phyloP scores from a whole-genome alignment of 2,329 filamentous ascomycete species.

The Penicillium verrucosum region DNA sequence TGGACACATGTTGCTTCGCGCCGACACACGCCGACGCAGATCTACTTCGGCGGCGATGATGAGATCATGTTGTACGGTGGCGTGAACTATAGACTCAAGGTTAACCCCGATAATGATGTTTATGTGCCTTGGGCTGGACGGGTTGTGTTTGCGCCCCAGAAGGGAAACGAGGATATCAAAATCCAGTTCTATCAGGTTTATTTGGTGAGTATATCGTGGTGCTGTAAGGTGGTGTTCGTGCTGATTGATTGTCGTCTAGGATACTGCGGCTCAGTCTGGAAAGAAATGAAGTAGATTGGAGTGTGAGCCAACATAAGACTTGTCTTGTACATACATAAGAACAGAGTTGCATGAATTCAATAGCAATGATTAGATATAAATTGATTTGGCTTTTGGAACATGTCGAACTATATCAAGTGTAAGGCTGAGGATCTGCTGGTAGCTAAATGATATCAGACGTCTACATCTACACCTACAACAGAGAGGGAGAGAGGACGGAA shows the following conservation, averaged over 20 bases:
- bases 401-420: neutral
- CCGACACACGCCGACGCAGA: constrained; percentile 29
- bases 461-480: constrained; percentile 7
- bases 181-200: constrained; percentile 44
- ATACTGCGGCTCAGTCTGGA: constrained; percentile 34
- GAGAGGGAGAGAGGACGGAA: constrained; percentile 10
- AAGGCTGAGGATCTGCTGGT: neutral
- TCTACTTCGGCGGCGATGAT: constrained; percentile 33
- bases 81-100: constrained; percentile 35
- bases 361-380: neutral
- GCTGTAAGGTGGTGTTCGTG: neutral
- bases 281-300: constrained; percentile 26
- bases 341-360: neutral
- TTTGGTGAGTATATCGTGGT: constrained; percentile 28
- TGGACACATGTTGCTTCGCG: constrained; percentile 38
- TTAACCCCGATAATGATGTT: constrained; percentile 29
- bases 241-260: constrained; percentile 21
- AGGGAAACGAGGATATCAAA: constrained; percentile 25
- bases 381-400: neutral
- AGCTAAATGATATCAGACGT: neutral
- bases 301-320: neutral
- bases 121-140: constrained; percentile 39
- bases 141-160: constrained; percentile 32
- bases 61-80: constrained; percentile 41
- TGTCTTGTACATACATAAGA: neutral